A percentile compares a stretch with the other conserved stretches of the same genome.
phyloP scores from a whole-genome alignment of 2,329 filamentous ascomycete genomes.

The Colletotrichum sp. region DNA sequence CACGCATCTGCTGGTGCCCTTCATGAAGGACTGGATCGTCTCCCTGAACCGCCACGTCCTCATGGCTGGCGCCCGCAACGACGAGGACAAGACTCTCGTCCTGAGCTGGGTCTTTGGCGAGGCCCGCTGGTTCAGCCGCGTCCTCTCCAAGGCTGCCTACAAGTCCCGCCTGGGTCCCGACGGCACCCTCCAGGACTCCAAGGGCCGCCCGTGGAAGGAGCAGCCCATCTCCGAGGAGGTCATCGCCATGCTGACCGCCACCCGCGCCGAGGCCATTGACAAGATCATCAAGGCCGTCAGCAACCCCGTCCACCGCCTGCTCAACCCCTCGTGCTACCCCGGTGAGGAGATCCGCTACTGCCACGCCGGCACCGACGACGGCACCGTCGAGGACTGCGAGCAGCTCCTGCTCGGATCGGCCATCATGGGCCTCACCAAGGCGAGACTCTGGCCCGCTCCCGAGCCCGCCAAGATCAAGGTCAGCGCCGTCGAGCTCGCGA shows the following conservation, averaged over 20 bases:
- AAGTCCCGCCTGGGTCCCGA: slow-evolving; percentile 15
- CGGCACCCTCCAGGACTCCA: slow-evolving; percentile 11
- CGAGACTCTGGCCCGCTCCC: slow-evolving; percentile 8
- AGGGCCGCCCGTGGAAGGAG: slow-evolving; percentile 8
- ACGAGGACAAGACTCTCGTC: slow-evolving; percentile 20
- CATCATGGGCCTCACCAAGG: slow-evolving; percentile 19
- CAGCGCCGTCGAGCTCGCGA: slow-evolving; percentile 16
- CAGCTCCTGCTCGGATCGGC: slow-evolving; percentile 19
- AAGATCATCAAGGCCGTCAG: slow-evolving; percentile 20
- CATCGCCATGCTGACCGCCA: slow-evolving; percentile 9
- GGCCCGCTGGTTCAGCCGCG: slow-evolving; percentile 18
- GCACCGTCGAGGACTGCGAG: slow-evolving; percentile 17
- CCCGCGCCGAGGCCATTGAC: slow-evolving; percentile 17
- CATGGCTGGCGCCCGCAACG: slow-evolving; percentile 19
- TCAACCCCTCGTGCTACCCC: slow-evolving; percentile 17
- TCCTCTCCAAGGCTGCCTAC: slow-evolving; percentile 12
- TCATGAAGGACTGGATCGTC: slow-evolving; percentile 19
- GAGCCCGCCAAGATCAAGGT: slow-evolving; percentile 16
- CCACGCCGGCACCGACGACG: slow-evolving; percentile 16
- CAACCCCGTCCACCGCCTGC: slow-evolving; percentile 19
- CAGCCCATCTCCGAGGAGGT: slow-evolving; percentile 16
- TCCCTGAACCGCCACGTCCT: slow-evolving; percentile 20
- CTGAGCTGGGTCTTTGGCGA: slow-evolving; percentile 19
- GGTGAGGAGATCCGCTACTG: slow-evolving; percentile 16
- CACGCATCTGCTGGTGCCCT: slow-evolving; percentile 18